Base-by-base conservation (phyloP, 495 filamentous ascomycete species). In the Immersiella caudata region DNA sequence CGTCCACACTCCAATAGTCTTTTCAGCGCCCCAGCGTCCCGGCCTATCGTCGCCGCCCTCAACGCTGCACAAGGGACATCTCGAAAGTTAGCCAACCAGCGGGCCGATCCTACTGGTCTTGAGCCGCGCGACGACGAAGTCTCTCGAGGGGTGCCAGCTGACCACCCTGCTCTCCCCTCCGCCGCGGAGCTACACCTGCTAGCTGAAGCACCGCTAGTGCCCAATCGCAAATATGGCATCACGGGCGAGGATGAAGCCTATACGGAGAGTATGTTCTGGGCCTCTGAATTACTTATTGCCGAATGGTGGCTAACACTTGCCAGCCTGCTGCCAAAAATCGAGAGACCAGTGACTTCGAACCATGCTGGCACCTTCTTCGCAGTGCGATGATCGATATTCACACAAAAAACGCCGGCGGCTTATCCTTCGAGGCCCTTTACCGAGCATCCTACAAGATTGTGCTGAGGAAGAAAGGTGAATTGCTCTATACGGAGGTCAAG, bases 391-490 rank as follows among this genome's bases (percentile, higher is more conserved):
- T 76, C 60, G 91, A 96, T 72, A 98, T 99, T 49, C 93, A 98
- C 77, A 92, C 86, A 20, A 94, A 96, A 76, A 94, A 97, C 76
- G 93, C 93, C 62, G 96, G 93, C 12, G 78, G 83, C 3, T 85
- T 99, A 3, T 97, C 94, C 1, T 99, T 97, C 79, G 96, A 99
- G 79, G 90, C 94, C 66, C 86, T 98, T 0, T 99, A 99, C 79
- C 92, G 96, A 46, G 92, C 91, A 58, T 92, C 92, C n/a, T 99
- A 99, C 78, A 91, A 92, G 77, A 90, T 98, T n/a, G 94, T 97
- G 0, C 79, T 97, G 60, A 90, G 90, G 76, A 93, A 91, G 79
- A 87, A 91, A 68, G 94, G 94, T n/a, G 85, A 90, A 8, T 80
- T 85, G n/a, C 86, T 99, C 0, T 97, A 97, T 76, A 83, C 89